These are phyloP conservation scores for Diaporthe sp. DNA, from an alignment of 2,329 filamentous ascomycete genomes.

Conservation along the genomic window DNA sequence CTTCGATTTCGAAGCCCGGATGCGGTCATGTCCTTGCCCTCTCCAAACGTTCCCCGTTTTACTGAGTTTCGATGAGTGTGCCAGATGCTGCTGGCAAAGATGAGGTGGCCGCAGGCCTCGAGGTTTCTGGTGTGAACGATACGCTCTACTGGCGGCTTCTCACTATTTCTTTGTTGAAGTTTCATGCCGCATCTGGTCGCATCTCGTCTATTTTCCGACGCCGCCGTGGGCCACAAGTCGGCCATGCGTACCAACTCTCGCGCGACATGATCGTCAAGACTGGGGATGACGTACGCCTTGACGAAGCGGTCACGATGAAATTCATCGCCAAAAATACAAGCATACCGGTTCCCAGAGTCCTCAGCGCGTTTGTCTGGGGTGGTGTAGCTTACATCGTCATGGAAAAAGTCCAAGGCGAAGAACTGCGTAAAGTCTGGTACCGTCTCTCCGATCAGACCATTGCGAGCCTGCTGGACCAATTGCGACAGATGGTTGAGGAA, in stretches of 20 bases:
- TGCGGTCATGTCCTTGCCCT: not conserved
- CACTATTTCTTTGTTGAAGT: not conserved
- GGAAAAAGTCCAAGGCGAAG: not conserved
- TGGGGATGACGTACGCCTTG: not conserved
- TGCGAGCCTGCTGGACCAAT: not conserved
- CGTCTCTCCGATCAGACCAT: not conserved
- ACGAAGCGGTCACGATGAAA: not conserved
- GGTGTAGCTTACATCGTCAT: not conserved
- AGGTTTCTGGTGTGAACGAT: not conserved
- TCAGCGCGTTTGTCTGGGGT: not conserved
- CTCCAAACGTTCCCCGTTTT: not conserved
- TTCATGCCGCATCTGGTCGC: not conserved
- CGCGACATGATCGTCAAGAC: constrained; percentile 1
- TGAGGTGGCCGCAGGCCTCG: too few species aligned
- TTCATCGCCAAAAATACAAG: not conserved
- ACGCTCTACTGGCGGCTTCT: not conserved
- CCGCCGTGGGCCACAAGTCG: not conserved
- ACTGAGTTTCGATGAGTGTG: not conserved
- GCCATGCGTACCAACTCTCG: not conserved
- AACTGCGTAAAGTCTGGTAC: not conserved
- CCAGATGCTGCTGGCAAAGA: not conserved
- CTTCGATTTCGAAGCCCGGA: not conserved
- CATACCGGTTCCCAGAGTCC: not conserved
- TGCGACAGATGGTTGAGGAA: not conserved
- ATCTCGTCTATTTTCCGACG: not conserved